Percentiles rank a stretch among this genome's conserved stretches.
Evolutionary conservation across 176 grass and related monocot species (phyloP).

Genomic region (Oryza meyeriana): DNA sequence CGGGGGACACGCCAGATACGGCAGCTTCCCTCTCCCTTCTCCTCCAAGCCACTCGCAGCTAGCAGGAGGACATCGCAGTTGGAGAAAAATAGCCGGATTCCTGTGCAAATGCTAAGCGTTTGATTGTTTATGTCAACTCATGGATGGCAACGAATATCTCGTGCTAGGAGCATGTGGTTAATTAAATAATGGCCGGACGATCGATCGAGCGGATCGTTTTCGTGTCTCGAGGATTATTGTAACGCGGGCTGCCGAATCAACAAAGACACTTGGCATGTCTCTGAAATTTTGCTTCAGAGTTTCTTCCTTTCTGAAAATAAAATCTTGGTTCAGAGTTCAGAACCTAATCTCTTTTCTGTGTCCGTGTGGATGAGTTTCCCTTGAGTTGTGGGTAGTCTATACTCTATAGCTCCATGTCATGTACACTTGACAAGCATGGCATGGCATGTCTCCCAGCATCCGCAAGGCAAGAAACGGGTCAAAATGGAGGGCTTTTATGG

Average conservation of each 20-base stretch:
- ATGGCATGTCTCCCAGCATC: not conserved
- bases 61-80: not conserved
- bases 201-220: not conserved
- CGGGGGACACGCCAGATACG: conserved; percentile 19
- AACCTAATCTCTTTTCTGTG: no score
- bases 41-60: conserved; percentile 20
- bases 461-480: not conserved
- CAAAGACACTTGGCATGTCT: not conserved
- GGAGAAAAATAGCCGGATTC: not conserved
- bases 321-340: not conserved
- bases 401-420: not conserved
- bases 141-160: conserved; percentile 22
- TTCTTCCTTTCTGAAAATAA: not conserved
- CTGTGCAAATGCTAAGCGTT: not conserved
- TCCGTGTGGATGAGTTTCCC: not conserved
- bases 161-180: not conserved
- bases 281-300: not conserved
- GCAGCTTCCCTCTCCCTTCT: conserved; percentile 1
- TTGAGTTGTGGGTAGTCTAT: not conserved
- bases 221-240: not conserved
- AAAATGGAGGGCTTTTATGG: no score
- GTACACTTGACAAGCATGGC: no score
- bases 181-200: not conserved
- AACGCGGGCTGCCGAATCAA: not conserved
- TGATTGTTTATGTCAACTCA: not conserved